Conservation (phyloP, 768 basidiomycete species). For the Rhizopogon sp. region DNA sequence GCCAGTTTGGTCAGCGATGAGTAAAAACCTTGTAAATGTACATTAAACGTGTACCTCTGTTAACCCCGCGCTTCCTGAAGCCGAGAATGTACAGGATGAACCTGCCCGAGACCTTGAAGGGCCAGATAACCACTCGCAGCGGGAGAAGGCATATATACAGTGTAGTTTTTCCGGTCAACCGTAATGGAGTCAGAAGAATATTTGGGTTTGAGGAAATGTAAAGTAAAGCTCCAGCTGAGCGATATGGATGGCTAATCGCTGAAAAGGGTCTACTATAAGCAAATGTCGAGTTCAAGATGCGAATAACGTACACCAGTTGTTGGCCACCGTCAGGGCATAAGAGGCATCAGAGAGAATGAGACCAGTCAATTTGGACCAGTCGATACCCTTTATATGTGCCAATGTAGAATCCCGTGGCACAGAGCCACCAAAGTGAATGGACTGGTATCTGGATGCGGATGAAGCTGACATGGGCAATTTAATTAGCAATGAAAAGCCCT, state of each 20-base stretch:
- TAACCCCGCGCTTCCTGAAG: neutral
- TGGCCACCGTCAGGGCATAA: neutral
- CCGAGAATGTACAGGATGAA: neutral
- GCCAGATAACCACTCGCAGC: neutral
- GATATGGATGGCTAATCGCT: slow-evolving; percentile 1
- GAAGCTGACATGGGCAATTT: neutral
- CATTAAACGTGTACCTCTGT: neutral
- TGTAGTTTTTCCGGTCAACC: neutral
- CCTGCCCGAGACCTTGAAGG: neutral
- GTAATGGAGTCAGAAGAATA: neutral
- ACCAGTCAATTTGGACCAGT: neutral
- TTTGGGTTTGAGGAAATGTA: neutral
- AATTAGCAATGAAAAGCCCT: neutral
- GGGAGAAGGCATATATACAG: neutral
- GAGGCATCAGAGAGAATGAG: neutral
- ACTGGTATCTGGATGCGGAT: slow-evolving; percentile 3
- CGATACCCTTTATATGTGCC: too few relatives aligned
- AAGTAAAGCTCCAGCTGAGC: neutral
- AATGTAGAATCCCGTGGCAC: neutral
- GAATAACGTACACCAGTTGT: neutral
- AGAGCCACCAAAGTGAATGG: neutral
- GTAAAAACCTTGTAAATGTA: neutral
- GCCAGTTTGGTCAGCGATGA: neutral
- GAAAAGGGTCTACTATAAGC: neutral
- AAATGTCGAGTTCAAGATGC: too few relatives aligned